Base-by-base conservation (phyloP, 495 filamentous ascomycete species). In the Annulohypoxylon maeteangense region DNA sequence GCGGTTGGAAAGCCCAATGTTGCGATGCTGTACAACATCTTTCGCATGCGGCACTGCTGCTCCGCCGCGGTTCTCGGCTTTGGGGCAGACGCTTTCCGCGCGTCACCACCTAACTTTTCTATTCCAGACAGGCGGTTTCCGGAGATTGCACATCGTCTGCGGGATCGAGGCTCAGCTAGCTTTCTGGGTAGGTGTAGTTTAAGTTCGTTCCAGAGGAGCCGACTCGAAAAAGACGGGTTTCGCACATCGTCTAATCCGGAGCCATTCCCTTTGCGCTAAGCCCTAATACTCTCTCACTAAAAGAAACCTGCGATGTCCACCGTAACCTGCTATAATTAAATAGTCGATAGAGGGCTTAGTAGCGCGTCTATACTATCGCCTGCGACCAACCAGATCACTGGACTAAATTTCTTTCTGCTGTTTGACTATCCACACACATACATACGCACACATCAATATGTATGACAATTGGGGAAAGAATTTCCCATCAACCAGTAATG, bases 21-120 rank as follows among this genome's bases (percentile, higher is more conserved):
- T 38, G 42, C 44, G 44, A 62, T 27, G 61, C 7, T 63, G 34
- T 34, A 44, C 44, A 7, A 44, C 61, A 2, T 31, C 47, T 50
- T 8, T 31, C 47, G 48, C 34, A 63, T 22, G 29, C 29, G 44
- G 10, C 42, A 18, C n/a, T 11, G 12, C 0, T 31, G 34, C 61
- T 63, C 40, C 47, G 61, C 61, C 61, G 47, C 48, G 32, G 48
- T 20, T 31, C 48, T 27, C 27, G 32, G 61, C 48, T 48, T 14
- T 50, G n/a, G 10, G 31, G 12, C 29, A 10, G 12, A 12, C 29
- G 34, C 42, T 50, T 50, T 54, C 61, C 16, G 61, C 20, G n/a
- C 48, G 3, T 50, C 42, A 22, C 7, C 7, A 27, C n/a, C 10
- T 10, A 22, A 29, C 8, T 32, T 54, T 53, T 34, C 50, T 32